These are phyloP conservation scores for Mycena sanguinolenta DNA, from an alignment of 768 basidiomycete species.

Conservation along the genomic window DNA sequence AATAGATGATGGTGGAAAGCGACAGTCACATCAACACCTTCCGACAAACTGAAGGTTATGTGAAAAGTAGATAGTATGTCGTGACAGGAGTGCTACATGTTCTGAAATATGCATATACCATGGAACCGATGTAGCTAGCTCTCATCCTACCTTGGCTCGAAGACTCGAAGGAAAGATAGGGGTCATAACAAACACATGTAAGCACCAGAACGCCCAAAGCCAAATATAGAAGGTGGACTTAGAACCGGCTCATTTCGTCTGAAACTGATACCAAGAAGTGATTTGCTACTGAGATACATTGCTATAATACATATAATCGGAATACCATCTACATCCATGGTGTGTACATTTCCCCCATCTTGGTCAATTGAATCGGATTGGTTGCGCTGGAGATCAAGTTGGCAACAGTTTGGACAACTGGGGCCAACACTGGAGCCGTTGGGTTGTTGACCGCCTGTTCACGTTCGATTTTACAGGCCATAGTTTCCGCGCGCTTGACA, in stretches of 20 bases:
- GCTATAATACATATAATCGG: constrained; percentile 3
- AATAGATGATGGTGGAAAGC: constrained; percentile 83
- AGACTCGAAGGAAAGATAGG: background rate
- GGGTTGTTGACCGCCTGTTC: constrained; percentile 65
- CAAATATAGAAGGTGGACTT: too few species aligned
- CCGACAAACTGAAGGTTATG: constrained; percentile 82
- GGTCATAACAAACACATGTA: too few species aligned
- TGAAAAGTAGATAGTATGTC: constrained; percentile 50
- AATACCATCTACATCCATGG: constrained; percentile 81
- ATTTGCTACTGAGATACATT: background rate
- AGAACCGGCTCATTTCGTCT: too few species aligned
- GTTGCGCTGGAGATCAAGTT: constrained; percentile 89
- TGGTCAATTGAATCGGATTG: constrained; percentile 86
- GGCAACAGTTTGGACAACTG: constrained; percentile 85
- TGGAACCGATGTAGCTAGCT: background rate
- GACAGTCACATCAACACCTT: constrained; percentile 76
- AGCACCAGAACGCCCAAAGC: too few species aligned
- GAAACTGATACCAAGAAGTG: background rate
- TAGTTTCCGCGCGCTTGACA: constrained; percentile 82
- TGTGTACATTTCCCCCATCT: constrained; percentile 87
- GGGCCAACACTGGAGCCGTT: constrained; percentile 55
- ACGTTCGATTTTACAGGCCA: constrained; percentile 90
- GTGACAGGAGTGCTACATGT: background rate
- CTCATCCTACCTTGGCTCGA: background rate
- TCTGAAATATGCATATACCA: background rate